Percentiles rank a stretch among this genome's conserved stretches.
phyloP scores from a whole-genome alignment of 257 asterid species.

The Solanum ossicruentum region DNA sequence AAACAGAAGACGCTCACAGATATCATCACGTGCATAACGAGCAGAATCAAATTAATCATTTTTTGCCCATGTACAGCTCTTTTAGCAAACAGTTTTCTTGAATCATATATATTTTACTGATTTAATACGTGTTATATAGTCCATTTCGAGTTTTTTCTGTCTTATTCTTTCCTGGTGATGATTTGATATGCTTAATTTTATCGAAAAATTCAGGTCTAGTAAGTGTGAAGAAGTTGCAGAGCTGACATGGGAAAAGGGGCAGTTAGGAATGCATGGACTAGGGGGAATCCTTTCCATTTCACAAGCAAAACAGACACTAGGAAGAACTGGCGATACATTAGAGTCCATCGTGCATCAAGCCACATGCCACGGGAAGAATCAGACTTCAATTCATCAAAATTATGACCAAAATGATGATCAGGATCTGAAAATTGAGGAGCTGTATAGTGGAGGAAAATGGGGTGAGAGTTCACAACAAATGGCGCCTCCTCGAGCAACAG shows the following conservation, averaged over 20 bases:
- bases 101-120: neutral
- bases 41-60: constrained; percentile 14
- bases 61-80: constrained; percentile 25
- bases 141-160: neutral
- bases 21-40: constrained; percentile 35
- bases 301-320: constrained; percentile 13
- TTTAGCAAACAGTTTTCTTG: neutral
- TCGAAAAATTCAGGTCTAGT: constrained; percentile 23
- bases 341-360: constrained; percentile 58
- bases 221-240: constrained; percentile 25
- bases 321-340: constrained; percentile 22
- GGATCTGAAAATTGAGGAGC: neutral
- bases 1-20: constrained; percentile 17
- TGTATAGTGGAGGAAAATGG: neutral
- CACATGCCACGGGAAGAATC: constrained; percentile 2
- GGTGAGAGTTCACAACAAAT: neutral
- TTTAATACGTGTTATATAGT: neutral
- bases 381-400: neutral
- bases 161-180: neutral
- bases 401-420: neutral
- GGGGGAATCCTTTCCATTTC: neutral
- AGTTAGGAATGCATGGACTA: constrained; percentile 24
- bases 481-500: neutral
- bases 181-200: neutral
- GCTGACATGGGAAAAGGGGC: constrained; percentile 57